Evolutionary conservation across 1,284 basidiomycete genomes (phyloP), one percentile per base, ranked within the genome.

Genomic region (Anthracocystis panici-leucophaei): DNA sequence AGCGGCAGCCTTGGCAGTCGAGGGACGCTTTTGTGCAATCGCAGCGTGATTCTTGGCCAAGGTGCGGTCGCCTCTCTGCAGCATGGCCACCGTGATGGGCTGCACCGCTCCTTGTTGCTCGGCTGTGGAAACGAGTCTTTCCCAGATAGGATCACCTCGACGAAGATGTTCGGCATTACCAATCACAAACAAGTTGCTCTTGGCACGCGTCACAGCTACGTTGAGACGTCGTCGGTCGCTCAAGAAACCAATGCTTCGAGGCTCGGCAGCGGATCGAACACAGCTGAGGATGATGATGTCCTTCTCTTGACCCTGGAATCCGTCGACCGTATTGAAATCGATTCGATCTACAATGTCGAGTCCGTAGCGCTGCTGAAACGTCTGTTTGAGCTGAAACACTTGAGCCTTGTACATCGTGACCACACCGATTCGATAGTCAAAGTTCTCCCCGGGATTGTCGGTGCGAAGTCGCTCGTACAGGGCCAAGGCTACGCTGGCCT

Each of bases 231-330:
- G 66, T 16, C 70, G 66, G 41, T 84, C 83, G 58, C 68, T 65
- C 55, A 85, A 54, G 88, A 98, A 98, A 75, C 96, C 97, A 67
- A 99, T 91, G 54, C 65, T 63, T 5, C 63, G 57, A 5, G 65
- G 46, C 25, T 67, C 57, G 3, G 48, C 9, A 45, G 80, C 94
- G 86, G 94, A 97, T 83, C 97, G 89, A 16, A 99, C 97, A 86
- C 97, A 99, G 84, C 92, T 94, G 55, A 99, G 89, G 79, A 99
- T 98, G 86, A 99, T 98, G 82, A 99, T 98, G 86, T 99, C 97
- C 89, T 99, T 99, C 87, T 99, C 97, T 82, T 97, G 91, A 40
- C 97, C 97, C 86, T 99, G 97, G 90, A 99, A 99, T 4, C 97
- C 97, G 86, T 99, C 97, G 42, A 99, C 97, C 0, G 97, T 99